Evolutionary conservation across 148 eudicot genomes (phyloP).

Genomic region (Bassia scoparia): DNA sequence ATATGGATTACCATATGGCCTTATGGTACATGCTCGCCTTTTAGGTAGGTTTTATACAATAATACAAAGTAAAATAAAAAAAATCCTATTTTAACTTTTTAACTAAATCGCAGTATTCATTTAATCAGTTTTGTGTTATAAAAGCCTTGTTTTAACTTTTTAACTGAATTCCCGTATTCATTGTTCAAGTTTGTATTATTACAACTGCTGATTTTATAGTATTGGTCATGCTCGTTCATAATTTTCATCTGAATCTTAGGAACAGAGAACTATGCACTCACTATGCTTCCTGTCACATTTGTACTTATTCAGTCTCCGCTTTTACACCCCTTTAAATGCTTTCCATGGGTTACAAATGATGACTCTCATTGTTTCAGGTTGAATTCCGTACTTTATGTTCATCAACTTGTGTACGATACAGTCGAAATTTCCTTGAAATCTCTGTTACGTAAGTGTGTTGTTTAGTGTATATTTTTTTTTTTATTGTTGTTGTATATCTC

Average conservation of each 20-base stretch:
- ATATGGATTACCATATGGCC: conserved; percentile 83
- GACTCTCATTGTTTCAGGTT: conserved; percentile 47
- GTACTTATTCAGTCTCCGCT: too few relatives aligned
- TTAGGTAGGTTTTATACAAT: conserved; percentile 66
- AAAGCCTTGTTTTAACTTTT: too few relatives aligned
- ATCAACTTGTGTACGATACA: conserved; percentile 55
- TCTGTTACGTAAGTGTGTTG: conserved; percentile 73
- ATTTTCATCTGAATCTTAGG: too few relatives aligned
- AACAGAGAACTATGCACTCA: too few relatives aligned
- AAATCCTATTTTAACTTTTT: neutral
- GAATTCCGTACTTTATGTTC: conserved; percentile 75
- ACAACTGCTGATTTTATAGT: too few relatives aligned
- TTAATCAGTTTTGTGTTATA: too few relatives aligned
- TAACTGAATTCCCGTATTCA: too few relatives aligned
- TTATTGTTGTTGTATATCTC: too few relatives aligned
- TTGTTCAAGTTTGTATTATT: too few relatives aligned
- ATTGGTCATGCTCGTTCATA: too few relatives aligned
- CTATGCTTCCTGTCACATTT: too few relatives aligned
- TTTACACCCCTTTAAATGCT: neutral
- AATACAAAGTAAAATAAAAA: too few relatives aligned
- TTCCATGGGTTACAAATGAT: conserved; percentile 5
- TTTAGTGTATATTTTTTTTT: neutral
- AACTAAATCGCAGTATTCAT: neutral
- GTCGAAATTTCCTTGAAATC: conserved; percentile 78
- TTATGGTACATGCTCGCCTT: conserved; percentile 73